These are phyloP conservation scores for Acanthamoeba rhysodes DNA, from an alignment of 208 protist genomes.

Conservation along the genomic window DNA sequence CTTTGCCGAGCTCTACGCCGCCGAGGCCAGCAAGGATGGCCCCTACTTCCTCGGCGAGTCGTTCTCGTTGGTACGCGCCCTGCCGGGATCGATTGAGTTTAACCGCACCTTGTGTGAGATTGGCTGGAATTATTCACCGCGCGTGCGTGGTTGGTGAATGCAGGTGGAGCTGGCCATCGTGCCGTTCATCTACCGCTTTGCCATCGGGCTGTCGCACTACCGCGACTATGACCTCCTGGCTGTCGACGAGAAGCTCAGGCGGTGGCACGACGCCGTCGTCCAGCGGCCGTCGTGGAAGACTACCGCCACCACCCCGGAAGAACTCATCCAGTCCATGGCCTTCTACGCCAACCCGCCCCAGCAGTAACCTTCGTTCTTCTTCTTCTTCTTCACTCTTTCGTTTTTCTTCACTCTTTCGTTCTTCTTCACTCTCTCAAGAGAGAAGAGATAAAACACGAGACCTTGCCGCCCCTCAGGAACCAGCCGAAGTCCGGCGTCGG, in stretches of 20 bases:
- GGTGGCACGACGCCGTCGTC: background rate
- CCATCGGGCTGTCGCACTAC: background rate
- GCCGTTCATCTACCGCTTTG: slow-evolving; percentile 14
- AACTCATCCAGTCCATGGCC: background rate
- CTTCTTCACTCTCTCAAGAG: no score
- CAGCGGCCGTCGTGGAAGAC: background rate
- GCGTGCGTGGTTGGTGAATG: no score
- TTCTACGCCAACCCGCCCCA: slow-evolving; percentile 1
- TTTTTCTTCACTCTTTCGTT: no score
- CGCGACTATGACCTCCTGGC: background rate
- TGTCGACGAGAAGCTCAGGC: background rate
- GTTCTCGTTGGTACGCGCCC: background rate
- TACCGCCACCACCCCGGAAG: background rate
- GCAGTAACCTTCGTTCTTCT: background rate
- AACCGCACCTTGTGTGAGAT: no score
- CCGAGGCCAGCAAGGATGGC: background rate
- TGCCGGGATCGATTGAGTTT: no score
- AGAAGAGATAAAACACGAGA: no score
- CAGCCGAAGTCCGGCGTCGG: no score
- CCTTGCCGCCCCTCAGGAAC: no score
- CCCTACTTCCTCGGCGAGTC: slow-evolving; percentile 49
- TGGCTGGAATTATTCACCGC: no score
- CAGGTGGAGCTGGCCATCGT: background rate
- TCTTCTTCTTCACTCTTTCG: no score
- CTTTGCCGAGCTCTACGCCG: background rate